These are phyloP conservation scores for Blastobotrys capitulatus DNA, from an alignment of 1,139 yeast species.

Conservation along the genomic window DNA sequence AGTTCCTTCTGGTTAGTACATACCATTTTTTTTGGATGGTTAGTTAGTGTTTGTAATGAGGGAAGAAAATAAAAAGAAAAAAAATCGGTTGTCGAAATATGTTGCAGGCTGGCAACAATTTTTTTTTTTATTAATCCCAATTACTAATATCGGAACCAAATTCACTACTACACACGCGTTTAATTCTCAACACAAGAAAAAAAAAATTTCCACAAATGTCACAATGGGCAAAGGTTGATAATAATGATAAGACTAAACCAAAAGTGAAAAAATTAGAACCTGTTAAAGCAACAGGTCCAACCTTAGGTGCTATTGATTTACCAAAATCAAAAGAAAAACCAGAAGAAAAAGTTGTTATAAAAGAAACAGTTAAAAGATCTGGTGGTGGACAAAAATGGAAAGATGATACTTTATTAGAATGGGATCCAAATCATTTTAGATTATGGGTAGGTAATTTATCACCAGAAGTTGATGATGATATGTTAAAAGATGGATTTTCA, in stretches of 20 bases:
- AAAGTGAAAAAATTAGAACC: neutral
- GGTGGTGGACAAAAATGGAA: constrained; percentile 48
- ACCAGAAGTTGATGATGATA: constrained; percentile 56
- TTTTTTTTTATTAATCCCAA: too few species aligned
- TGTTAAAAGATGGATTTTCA: constrained; percentile 47
- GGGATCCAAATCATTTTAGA: constrained; percentile 67
- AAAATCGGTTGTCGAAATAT: too few species aligned
- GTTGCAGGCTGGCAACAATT: too few species aligned
- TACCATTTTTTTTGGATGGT: neutral
- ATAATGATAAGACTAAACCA: neutral
- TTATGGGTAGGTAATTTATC: constrained; percentile 73
- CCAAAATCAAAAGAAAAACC: neutral
- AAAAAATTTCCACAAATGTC: neutral
- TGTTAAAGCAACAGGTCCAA: neutral
- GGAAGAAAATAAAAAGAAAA: neutral
- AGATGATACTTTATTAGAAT: constrained; percentile 45
- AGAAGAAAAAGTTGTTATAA: neutral
- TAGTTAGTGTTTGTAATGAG: neutral
- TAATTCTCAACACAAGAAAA: too few species aligned
- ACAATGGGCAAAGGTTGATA: neutral
- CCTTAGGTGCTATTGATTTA: neutral
- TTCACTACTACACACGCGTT: too few species aligned
- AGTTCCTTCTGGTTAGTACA: neutral
- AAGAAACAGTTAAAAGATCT: constrained; percentile 38
- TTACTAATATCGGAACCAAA: too few species aligned